A percentile compares a stretch with the other conserved stretches of the same genome.
These are phyloP conservation scores for Xylaria acuta DNA, from an alignment of 495 filamentous ascomycete species.

Conservation along the genomic window DNA sequence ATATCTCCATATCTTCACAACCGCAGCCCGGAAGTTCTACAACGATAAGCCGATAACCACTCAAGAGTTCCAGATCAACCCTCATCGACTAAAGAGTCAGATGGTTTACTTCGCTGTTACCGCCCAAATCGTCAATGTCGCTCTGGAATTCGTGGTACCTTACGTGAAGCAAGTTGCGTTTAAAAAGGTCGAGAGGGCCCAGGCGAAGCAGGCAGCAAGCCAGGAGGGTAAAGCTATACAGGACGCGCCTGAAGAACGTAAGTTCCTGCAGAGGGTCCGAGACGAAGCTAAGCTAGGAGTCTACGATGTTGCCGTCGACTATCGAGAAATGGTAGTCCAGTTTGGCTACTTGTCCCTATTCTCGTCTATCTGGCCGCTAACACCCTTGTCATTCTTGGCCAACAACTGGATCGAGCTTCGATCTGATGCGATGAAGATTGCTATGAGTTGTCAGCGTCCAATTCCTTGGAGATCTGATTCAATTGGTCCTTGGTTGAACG, in stretches of 20 bases:
- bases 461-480: conserved; percentile 87
- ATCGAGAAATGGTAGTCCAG: conserved; percentile 95
- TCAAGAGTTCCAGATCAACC: conserved; percentile 81
- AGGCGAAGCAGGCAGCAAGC: conserved; percentile 54
- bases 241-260: conserved; percentile 74
- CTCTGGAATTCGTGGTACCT: conserved; percentile 85
- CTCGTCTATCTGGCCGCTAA: conserved; percentile 90
- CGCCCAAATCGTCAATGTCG: conserved; percentile 88
- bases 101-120: conserved; percentile 98
- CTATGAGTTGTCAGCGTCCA: conserved; percentile 84
- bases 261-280: conserved; percentile 80
- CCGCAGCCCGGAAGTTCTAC: conserved; percentile 77
- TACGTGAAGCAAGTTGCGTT: conserved; percentile 77
- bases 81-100: conserved; percentile 83
- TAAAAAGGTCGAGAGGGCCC: conserved; percentile 74
- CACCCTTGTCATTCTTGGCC: conserved; percentile 84
- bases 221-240: conserved; percentile 50
- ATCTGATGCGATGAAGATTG: conserved; percentile 94
- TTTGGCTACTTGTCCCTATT: conserved; percentile 95
- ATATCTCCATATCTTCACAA: conserved; percentile 83
- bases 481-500: conserved; percentile 93
- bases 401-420: conserved; percentile 98
- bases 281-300: conserved; percentile 83
- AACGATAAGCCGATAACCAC: conserved; percentile 72
- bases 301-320: conserved; percentile 88